Evolutionary conservation across 2,329 filamentous ascomycete species (phyloP).

Genomic region (Aspergillus ochraceus): DNA sequence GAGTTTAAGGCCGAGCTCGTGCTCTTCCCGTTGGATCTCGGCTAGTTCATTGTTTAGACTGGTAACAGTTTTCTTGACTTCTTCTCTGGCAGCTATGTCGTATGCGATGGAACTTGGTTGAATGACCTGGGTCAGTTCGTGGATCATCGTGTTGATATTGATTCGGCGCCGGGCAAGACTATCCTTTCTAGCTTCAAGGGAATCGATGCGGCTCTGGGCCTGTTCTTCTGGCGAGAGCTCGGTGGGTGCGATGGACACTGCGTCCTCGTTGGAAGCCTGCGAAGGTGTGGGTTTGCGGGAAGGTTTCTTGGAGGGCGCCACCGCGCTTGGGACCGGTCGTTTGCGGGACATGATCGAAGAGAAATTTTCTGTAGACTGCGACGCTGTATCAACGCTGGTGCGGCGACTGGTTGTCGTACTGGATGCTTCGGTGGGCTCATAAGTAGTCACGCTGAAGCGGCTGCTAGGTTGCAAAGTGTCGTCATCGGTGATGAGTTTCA

Average conservation of each 20-base stretch:
- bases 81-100: constrained; percentile 59
- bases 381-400: constrained; percentile 32
- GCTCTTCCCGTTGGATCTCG: constrained; percentile 73
- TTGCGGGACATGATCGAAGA: constrained; percentile 43
- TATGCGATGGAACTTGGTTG: constrained; percentile 67
- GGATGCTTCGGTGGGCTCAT: constrained; percentile 53
- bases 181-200: constrained; percentile 65
- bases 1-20: constrained; percentile 74
- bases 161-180: constrained; percentile 65
- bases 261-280: constrained; percentile 23
- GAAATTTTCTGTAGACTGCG: constrained; percentile 32
- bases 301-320: constrained; percentile 34
- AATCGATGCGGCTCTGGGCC: constrained; percentile 64
- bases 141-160: constrained; percentile 71
- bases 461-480: constrained; percentile 54
- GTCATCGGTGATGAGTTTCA: constrained; percentile 37
- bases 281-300: constrained; percentile 46
- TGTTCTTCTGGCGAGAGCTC: constrained; percentile 61
- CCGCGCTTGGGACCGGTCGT: constrained; percentile 36
- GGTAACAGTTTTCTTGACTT: constrained; percentile 65
- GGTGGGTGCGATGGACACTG: constrained; percentile 57
- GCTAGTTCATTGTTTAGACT: constrained; percentile 65
- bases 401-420: constrained; percentile 41
- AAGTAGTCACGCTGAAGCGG: constrained; percentile 65
- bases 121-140: constrained; percentile 76